Percentiles rank a stretch among this genome's conserved stretches.
Conservation (phyloP, 1,284 basidiomycete species). For the Apiotrichum mycotoxinovorans region DNA sequence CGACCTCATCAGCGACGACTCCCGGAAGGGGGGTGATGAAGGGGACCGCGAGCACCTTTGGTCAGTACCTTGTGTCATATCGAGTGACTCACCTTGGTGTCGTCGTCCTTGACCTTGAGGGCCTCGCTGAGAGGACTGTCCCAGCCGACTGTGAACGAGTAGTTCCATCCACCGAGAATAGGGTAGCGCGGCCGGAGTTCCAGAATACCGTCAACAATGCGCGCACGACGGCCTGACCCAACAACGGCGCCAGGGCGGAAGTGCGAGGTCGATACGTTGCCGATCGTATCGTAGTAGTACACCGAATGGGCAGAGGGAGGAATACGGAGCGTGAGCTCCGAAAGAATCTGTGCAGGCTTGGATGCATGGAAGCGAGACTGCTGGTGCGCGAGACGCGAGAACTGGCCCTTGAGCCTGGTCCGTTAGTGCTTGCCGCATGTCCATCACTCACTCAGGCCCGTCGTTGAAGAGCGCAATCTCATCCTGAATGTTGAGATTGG, state of each 20-base stretch:
- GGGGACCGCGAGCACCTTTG: slow-evolving; percentile 67
- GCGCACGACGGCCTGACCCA: slow-evolving; percentile 50
- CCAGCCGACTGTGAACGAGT: slow-evolving; percentile 89
- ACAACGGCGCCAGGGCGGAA: slow-evolving; percentile 59
- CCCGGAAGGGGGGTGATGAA: slow-evolving; percentile 78
- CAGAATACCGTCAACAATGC: slow-evolving; percentile 56
- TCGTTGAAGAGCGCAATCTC: slow-evolving; percentile 78
- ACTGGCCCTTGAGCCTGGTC: slow-evolving; percentile 84
- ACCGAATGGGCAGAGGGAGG: slow-evolving; percentile 74
- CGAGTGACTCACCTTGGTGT: slow-evolving; percentile 53
- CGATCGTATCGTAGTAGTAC: slow-evolving; percentile 87
- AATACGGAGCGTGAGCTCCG: slow-evolving; percentile 63
- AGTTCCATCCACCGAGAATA: slow-evolving; percentile 95
- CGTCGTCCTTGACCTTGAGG: slow-evolving; percentile 52
- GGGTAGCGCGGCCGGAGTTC: slow-evolving; percentile 90
- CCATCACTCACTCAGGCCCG: slow-evolving; percentile 72
- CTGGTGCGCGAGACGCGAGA: slow-evolving; percentile 87
- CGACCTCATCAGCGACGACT: slow-evolving; percentile 75
- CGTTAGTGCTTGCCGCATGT: background rate
- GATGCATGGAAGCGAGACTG: slow-evolving; percentile 64
- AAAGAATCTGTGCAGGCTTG: slow-evolving; percentile 65
- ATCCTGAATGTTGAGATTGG: slow-evolving; percentile 89
- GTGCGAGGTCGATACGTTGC: slow-evolving; percentile 93
- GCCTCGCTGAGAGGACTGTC: slow-evolving; percentile 73
- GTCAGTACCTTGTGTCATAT: background rate